Evolutionary conservation across 108 stramenopile genomes (phyloP).

Genomic region (Conticribra guillardii): DNA sequence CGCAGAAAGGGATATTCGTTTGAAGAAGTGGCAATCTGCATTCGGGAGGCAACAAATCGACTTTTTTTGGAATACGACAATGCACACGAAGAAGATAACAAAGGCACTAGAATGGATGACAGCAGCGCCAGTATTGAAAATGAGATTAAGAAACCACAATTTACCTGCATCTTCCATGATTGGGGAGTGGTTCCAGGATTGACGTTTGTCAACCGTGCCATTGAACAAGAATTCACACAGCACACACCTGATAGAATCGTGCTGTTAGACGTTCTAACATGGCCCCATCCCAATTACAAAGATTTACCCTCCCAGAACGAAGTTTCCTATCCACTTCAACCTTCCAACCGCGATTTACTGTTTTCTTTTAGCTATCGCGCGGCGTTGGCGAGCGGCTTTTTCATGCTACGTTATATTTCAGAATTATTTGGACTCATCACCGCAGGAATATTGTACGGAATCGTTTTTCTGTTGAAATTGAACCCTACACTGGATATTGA

Average conservation of each 20-base stretch:
- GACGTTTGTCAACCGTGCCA: slow-evolving; percentile 49
- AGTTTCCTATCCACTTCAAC: slow-evolving; percentile 7
- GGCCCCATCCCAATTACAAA: slow-evolving; percentile 35
- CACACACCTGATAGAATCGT: slow-evolving; percentile 45
- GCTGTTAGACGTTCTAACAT: slow-evolving; percentile 50
- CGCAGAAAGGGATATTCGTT: slow-evolving; percentile 40
- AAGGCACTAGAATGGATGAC: not conserved
- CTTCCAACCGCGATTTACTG: slow-evolving; percentile 8
- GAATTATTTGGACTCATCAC: slow-evolving; percentile 30
- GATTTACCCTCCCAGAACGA: slow-evolving; percentile 10
- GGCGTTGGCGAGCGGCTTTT: slow-evolving; percentile 27
- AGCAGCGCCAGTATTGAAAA: slow-evolving; percentile 4
- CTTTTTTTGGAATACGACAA: slow-evolving; percentile 28
- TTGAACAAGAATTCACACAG: slow-evolving; percentile 21
- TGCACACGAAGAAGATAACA: slow-evolving; percentile 1
- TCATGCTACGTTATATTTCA: slow-evolving; percentile 24
- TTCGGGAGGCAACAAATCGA: slow-evolving; percentile 37
- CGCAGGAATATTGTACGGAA: not conserved
- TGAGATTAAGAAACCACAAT: slow-evolving; percentile 9
- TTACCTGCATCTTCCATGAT: slow-evolving; percentile 62
- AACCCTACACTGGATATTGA: slow-evolving; percentile 23
- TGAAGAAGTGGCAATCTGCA: slow-evolving; percentile 38
- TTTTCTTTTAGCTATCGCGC: slow-evolving; percentile 31
- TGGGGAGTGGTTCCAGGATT: slow-evolving; percentile 52
- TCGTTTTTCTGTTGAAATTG: slow-evolving; percentile 28